These are phyloP conservation scores for Solanum habrochaites DNA, from an alignment of 257 asterid species.

Conservation along the genomic window DNA sequence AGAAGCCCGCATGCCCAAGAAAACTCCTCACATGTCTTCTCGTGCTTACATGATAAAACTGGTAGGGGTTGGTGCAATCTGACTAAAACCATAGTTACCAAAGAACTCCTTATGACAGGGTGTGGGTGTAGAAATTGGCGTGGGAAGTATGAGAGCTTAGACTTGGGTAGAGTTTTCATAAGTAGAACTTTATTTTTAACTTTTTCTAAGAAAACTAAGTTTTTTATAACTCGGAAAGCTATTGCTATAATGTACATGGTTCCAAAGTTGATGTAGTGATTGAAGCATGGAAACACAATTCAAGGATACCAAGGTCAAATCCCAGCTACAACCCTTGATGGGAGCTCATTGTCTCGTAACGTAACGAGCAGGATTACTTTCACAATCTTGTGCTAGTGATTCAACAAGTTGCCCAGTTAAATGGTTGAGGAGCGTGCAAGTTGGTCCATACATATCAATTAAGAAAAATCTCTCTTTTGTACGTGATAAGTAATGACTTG, in stretches of 20 bases:
- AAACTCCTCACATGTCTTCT: not conserved
- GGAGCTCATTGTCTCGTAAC: not conserved
- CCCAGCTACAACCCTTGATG: not conserved
- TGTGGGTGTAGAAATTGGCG: not conserved
- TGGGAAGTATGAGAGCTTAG: not conserved
- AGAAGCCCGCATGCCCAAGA: no score
- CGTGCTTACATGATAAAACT: not conserved
- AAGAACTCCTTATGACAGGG: not conserved
- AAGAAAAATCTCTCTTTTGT: not conserved
- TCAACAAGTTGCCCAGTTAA: not conserved
- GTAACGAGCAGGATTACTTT: not conserved
- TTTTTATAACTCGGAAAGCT: not conserved
- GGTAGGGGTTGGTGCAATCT: not conserved
- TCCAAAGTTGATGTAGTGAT: not conserved
- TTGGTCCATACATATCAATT: not conserved
- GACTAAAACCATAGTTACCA: not conserved
- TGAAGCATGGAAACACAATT: not conserved
- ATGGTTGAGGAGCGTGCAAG: not conserved
- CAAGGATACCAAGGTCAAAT: not conserved
- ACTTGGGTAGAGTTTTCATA: not conserved
- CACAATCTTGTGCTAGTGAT: not conserved
- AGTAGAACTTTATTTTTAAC: not conserved
- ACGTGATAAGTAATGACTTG: not conserved
- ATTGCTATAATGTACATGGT: not conserved
- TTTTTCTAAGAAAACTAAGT: not conserved